A percentile compares a stretch with the other conserved stretches of the same genome.
phyloP scores from a whole-genome alignment of 148 eudicot species.

The Selenicereus undatus region DNA sequence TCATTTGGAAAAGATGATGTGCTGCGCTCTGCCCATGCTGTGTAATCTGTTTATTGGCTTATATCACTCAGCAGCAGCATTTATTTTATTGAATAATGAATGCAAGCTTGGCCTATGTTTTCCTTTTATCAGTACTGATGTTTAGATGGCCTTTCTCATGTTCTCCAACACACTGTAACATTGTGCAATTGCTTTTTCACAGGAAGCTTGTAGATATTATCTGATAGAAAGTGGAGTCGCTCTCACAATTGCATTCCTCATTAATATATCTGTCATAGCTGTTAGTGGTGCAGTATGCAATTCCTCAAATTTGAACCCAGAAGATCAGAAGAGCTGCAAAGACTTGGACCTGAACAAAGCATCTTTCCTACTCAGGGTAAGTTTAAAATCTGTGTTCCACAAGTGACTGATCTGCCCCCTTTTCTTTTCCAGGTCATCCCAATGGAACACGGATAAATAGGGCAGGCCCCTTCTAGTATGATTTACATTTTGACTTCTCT shows the following conservation, averaged over 20 bases:
- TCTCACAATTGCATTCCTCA: slow-evolving; percentile 73
- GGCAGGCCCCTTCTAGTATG: too few species aligned
- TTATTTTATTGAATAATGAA: too few species aligned
- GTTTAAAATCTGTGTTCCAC: slow-evolving; percentile 3
- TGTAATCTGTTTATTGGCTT: background rate
- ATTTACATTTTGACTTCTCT: too few species aligned
- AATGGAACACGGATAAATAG: too few species aligned
- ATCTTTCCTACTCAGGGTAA: slow-evolving; percentile 78
- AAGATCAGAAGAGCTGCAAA: slow-evolving; percentile 62
- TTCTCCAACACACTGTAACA: background rate
- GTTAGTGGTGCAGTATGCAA: slow-evolving; percentile 92
- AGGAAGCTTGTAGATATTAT: slow-evolving; percentile 96
- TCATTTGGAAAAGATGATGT: background rate
- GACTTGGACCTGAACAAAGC: slow-evolving; percentile 89
- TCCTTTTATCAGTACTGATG: background rate
- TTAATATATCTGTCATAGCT: slow-evolving; percentile 82
- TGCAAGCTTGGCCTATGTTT: too few species aligned
- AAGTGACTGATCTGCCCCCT: background rate
- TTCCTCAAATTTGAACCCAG: slow-evolving; percentile 51
- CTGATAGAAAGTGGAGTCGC: slow-evolving; percentile 90
- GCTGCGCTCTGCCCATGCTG: background rate
- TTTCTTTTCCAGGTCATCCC: background rate
- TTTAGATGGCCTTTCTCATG: background rate
- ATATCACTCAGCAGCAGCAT: too few species aligned
- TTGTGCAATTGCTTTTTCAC: slow-evolving; percentile 20